A percentile compares a stretch with the other conserved stretches of the same genome.
Evolutionary conservation across 1,284 basidiomycete genomes (phyloP).

Genomic region (Apiotrichum sp.): DNA sequence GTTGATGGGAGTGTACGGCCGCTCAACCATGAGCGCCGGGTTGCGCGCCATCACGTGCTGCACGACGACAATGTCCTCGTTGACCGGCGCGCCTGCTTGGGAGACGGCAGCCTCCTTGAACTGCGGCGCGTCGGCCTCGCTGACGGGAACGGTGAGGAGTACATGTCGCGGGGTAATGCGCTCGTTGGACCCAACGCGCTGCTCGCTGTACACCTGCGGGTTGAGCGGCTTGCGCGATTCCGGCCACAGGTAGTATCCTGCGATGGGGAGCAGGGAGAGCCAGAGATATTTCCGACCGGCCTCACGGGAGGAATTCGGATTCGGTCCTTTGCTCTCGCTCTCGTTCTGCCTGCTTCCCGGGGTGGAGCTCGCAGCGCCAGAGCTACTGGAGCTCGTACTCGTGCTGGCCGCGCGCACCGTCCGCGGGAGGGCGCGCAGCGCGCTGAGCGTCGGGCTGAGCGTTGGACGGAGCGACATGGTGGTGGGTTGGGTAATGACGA

Average conservation of each 20-base stretch:
- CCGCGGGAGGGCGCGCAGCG: too few species aligned
- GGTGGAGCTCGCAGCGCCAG: too few species aligned
- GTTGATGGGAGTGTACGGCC: slow-evolving; percentile 45
- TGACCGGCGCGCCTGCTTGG: slow-evolving; percentile 8
- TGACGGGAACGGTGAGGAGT: slow-evolving; percentile 18
- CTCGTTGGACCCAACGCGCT: slow-evolving; percentile 18
- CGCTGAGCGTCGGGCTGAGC: neutral
- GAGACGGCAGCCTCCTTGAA: slow-evolving; percentile 9
- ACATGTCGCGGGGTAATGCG: slow-evolving; percentile 27
- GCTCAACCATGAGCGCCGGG: slow-evolving; percentile 43
- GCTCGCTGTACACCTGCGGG: slow-evolving; percentile 37
- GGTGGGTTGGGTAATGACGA: neutral
- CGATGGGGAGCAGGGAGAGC: slow-evolving; percentile 1
- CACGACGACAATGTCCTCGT: slow-evolving; percentile 25
- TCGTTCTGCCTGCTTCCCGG: too few species aligned
- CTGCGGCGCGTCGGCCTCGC: neutral
- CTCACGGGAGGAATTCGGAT: too few species aligned
- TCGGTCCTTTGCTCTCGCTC: too few species aligned
- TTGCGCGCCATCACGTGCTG: slow-evolving; percentile 44
- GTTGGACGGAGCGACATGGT: neutral
- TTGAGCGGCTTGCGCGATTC: neutral
- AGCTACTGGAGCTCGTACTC: too few species aligned
- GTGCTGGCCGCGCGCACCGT: too few species aligned
- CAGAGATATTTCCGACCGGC: neutral
- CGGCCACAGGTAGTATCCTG: slow-evolving; percentile 5